Conservation (phyloP, 805 yeast genomes). For the Cyberlindnera sargentensis region DNA sequence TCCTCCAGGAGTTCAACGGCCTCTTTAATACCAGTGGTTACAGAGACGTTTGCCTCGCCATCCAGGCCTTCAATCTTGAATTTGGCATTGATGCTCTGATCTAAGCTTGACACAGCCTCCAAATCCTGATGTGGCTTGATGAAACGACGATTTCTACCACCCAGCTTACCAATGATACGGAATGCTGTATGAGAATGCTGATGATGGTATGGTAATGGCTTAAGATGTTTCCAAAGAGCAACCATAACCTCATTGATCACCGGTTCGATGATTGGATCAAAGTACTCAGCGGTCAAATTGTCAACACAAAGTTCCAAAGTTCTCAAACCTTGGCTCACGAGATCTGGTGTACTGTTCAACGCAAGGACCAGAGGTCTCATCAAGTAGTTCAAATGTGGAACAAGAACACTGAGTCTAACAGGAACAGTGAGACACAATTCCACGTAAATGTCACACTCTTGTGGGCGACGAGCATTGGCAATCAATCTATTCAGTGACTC, state of each 20-base stretch:
- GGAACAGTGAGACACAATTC: conserved; percentile 95
- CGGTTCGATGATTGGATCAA: conserved; percentile 96
- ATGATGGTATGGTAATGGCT: conserved; percentile 91
- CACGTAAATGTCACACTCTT: conserved; percentile 89
- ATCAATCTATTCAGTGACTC: conserved; percentile 83
- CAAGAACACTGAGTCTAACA: conserved; percentile 85
- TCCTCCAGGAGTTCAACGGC: conserved; percentile 75
- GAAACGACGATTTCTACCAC: conserved; percentile 90
- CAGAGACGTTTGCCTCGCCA: conserved; percentile 57
- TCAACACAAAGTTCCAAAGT: conserved; percentile 95
- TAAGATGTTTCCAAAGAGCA: conserved; percentile 84
- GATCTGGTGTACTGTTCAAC: conserved; percentile 80
- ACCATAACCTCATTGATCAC: conserved; percentile 91
- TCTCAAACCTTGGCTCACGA: conserved; percentile 89
- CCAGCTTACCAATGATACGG: conserved; percentile 87
- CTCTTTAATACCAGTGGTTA: conserved; percentile 76
- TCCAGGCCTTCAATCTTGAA: conserved; percentile 66
- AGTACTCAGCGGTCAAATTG: conserved; percentile 90
- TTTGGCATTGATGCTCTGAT: conserved; percentile 63
- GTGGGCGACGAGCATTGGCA: conserved; percentile 75
- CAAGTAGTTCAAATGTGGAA: conserved; percentile 82
- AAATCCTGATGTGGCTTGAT: conserved; percentile 70
- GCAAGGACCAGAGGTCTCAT: conserved; percentile 92
- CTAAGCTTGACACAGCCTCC: conserved; percentile 42
- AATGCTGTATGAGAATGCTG: conserved; percentile 94